These are phyloP conservation scores for Eremothecium cymbalariae DNA, from an alignment of 1,139 yeast species.

Conservation along the genomic window DNA sequence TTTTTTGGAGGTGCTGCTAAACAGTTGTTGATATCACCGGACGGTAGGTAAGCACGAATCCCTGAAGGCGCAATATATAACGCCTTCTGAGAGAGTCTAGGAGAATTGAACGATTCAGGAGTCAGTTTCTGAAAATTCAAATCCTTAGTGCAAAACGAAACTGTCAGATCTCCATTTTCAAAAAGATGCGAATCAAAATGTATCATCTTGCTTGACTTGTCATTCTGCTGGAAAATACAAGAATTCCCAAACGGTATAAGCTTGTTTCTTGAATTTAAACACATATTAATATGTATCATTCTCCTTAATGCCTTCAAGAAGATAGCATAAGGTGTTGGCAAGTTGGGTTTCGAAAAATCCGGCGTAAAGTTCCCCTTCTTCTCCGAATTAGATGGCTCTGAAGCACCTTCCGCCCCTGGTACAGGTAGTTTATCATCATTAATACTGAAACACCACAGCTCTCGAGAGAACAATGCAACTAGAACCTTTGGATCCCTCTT, in stretches of 20 bases:
- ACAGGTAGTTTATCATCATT: conserved; percentile 31
- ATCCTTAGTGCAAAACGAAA: conserved; percentile 31
- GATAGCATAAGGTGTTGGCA: conserved; percentile 46
- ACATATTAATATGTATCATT: conserved; percentile 42
- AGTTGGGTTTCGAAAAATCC: conserved; percentile 33
- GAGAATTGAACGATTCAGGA: conserved; percentile 11
- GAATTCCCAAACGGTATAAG: conserved; percentile 51
- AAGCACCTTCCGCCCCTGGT: conserved; percentile 11
- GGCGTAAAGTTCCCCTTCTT: conserved; percentile 30
- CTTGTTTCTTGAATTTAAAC: conserved; percentile 32
- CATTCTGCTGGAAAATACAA: conserved; percentile 29
- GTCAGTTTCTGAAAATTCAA: conserved; percentile 25
- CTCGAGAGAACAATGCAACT: conserved; percentile 52
- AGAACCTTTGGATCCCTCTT: conserved; percentile 44
- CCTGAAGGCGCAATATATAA: conserved; percentile 71
- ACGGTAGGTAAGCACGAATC: conserved; percentile 56
- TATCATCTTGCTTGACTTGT: conserved; percentile 30
- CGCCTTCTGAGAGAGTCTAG: conserved; percentile 35
- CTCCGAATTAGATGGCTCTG: conserved; percentile 11
- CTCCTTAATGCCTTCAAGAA: conserved; percentile 55
- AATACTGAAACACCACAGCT: conserved; percentile 51
- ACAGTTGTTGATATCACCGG: conserved; percentile 37
- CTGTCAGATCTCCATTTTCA: conserved; percentile 44
- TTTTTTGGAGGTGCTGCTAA: conserved; percentile 47
- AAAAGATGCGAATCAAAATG: conserved; percentile 51